Percentiles rank a stretch among this genome's conserved stretches.
phyloP scores from a whole-genome alignment of 257 asterid genomes.

The Orobanche coerulescens region DNA sequence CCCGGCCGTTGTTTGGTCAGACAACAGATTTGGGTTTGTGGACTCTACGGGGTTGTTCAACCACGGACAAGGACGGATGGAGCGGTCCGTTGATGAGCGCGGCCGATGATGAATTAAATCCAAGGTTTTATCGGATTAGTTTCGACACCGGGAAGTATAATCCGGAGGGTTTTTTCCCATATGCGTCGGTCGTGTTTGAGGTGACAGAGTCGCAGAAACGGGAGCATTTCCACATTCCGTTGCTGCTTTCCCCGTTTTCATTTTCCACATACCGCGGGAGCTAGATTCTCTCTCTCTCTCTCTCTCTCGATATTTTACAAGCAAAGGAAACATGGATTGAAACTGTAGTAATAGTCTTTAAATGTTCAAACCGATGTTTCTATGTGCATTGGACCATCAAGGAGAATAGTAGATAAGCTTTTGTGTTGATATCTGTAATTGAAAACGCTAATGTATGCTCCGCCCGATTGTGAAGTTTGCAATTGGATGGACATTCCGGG shows the following conservation, averaged over 20 bases:
- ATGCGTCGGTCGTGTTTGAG: slow-evolving; percentile 69
- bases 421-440: too few relatives aligned
- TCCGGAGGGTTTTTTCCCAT: slow-evolving; percentile 76
- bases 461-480: too few relatives aligned
- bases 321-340: too few relatives aligned
- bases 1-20: slow-evolving; percentile 38
- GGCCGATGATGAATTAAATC: slow-evolving; percentile 46
- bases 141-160: slow-evolving; percentile 74
- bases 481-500: too few relatives aligned
- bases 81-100: slow-evolving; percentile 56
- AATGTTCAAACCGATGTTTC: too few relatives aligned
- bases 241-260: slow-evolving; percentile 86
- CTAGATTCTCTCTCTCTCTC: too few relatives aligned
- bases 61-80: slow-evolving; percentile 79
- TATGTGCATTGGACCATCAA: too few relatives aligned
- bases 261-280: slow-evolving; percentile 88
- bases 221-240: slow-evolving; percentile 90
- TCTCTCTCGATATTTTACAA: too few relatives aligned
- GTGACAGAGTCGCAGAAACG: slow-evolving; percentile 58
- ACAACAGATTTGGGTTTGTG: slow-evolving; percentile 33
- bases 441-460: too few relatives aligned
- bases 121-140: slow-evolving; percentile 71
- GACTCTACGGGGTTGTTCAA: slow-evolving; percentile 52
- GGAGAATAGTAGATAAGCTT: too few relatives aligned
- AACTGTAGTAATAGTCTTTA: too few relatives aligned